phyloP scores from a whole-genome alignment of 2,329 filamentous ascomycete genomes.

The Exophiala calicioides region DNA sequence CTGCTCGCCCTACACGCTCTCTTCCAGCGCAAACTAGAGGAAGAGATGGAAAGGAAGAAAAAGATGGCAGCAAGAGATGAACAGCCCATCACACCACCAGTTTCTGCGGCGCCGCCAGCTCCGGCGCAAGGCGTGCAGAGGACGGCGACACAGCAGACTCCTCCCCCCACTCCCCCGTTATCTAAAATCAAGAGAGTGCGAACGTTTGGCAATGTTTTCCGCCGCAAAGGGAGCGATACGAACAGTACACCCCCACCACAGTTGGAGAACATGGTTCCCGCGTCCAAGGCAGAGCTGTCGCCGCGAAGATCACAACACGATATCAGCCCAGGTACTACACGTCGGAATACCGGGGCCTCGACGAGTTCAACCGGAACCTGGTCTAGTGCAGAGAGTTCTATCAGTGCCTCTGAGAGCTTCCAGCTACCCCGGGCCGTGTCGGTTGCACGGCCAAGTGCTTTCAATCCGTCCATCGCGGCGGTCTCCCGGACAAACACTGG shows the following conservation, averaged over 20 bases:
- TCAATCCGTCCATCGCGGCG: neutral
- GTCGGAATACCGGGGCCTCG: slow-evolving; percentile 10
- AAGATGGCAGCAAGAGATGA: neutral
- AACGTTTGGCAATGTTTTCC: slow-evolving; percentile 7
- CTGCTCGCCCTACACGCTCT: slow-evolving; percentile 14
- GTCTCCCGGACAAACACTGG: slow-evolving; percentile 6
- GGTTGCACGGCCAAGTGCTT: slow-evolving; percentile 1
- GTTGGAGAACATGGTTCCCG: neutral
- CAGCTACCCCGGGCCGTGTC: neutral
- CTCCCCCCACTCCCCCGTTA: neutral
- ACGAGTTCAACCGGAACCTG: slow-evolving; percentile 10
- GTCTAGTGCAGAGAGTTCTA: slow-evolving; percentile 14
- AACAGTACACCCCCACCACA: neutral
- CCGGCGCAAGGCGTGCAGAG: neutral
- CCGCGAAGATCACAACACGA: slow-evolving; percentile 11
- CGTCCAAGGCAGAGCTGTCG: neutral
- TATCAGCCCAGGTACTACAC: neutral
- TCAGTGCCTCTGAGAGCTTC: slow-evolving; percentile 3
- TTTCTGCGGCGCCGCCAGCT: neutral
- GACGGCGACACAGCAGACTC: neutral
- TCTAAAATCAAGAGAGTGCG: slow-evolving; percentile 8
- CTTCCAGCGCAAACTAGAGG: slow-evolving; percentile 15
- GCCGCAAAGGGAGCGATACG: slow-evolving; percentile 7
- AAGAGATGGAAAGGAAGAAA: slow-evolving; percentile 19
- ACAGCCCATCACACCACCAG: neutral